These are phyloP conservation scores for Penicillium concentricum DNA, from an alignment of 2,329 filamentous ascomycete genomes.

Conservation along the genomic window DNA sequence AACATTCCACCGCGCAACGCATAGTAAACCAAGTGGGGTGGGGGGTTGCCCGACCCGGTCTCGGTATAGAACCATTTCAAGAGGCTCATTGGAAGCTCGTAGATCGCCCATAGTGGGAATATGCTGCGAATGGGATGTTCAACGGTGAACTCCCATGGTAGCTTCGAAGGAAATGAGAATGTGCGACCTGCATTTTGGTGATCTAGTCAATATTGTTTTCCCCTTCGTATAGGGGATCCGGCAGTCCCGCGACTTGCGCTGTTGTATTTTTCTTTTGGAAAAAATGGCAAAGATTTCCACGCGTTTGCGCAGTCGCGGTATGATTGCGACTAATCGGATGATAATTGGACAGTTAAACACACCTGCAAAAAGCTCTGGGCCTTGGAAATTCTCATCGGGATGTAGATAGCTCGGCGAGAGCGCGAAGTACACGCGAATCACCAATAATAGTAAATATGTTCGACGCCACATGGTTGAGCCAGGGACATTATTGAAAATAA, in stretches of 20 bases:
- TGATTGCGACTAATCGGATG: not conserved
- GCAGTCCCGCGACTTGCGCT: not conserved
- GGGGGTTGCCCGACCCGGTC: slow-evolving; percentile 68
- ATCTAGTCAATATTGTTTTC: slow-evolving; percentile 7
- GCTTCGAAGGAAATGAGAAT: slow-evolving; percentile 83
- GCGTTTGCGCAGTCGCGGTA: not conserved
- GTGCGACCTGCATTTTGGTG: slow-evolving; percentile 69
- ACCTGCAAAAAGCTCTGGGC: slow-evolving; percentile 96
- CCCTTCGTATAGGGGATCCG: slow-evolving; percentile 4
- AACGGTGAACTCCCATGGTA: slow-evolving; percentile 95
- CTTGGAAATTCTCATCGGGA: slow-evolving; percentile 98
- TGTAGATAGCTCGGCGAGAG: slow-evolving; percentile 94
- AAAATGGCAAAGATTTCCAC: not conserved
- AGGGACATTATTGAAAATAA: slow-evolving; percentile 18
- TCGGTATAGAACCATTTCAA: slow-evolving; percentile 91
- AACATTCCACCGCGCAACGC: slow-evolving; percentile 89
- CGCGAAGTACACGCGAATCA: slow-evolving; percentile 90
- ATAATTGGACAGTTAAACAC: slow-evolving; percentile 39
- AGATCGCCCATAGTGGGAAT: slow-evolving; percentile 93
- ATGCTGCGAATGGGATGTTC: slow-evolving; percentile 87
- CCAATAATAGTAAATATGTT: slow-evolving; percentile 77
- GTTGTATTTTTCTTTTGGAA: not conserved
- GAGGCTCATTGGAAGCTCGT: slow-evolving; percentile 89
- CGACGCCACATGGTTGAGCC: slow-evolving; percentile 76
- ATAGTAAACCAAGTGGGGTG: slow-evolving; percentile 88